Percentiles rank a stretch among this genome's conserved stretches.
These are phyloP conservation scores for Elsinoe necatrix DNA, from an alignment of 2,329 filamentous ascomycete genomes.

Conservation along the genomic window DNA sequence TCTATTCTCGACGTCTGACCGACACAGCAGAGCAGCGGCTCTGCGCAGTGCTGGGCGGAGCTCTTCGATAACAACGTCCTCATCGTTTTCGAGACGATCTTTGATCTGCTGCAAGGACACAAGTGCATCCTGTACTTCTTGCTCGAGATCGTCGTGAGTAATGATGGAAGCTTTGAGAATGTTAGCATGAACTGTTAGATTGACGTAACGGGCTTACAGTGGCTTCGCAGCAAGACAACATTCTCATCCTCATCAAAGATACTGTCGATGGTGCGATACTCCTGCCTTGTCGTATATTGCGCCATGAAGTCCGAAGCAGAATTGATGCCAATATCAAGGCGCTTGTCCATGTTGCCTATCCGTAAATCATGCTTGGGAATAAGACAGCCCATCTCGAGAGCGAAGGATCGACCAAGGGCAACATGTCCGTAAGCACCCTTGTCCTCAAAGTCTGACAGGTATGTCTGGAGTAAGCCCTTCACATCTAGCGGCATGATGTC, in stretches of 20 bases:
- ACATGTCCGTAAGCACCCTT: slow-evolving; percentile 86
- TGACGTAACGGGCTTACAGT: not conserved
- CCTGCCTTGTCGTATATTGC: slow-evolving; percentile 93
- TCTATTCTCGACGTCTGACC: slow-evolving; percentile 64
- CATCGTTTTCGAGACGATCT: slow-evolving; percentile 58
- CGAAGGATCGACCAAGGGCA: slow-evolving; percentile 86
- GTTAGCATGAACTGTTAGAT: not conserved
- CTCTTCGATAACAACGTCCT: slow-evolving; percentile 62
- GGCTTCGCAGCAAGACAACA: slow-evolving; percentile 23
- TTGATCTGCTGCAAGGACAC: slow-evolving; percentile 64
- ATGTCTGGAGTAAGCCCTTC: slow-evolving; percentile 91
- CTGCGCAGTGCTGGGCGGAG: slow-evolving; percentile 73
- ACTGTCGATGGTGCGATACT: slow-evolving; percentile 81
- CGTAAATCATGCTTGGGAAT: slow-evolving; percentile 82
- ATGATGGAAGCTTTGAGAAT: not conserved
- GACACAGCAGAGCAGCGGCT: slow-evolving; percentile 79
- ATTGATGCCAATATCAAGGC: slow-evolving; percentile 69
- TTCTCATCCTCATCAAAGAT: slow-evolving; percentile 60
- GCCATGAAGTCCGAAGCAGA: slow-evolving; percentile 93
- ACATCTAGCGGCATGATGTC: slow-evolving; percentile 84
- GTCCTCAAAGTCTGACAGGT: slow-evolving; percentile 89
- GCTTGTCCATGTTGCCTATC: slow-evolving; percentile 68
- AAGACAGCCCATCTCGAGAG: slow-evolving; percentile 78
- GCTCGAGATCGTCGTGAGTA: slow-evolving; percentile 12
- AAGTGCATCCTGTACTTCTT: slow-evolving; percentile 39